Evolutionary conservation across 1,139 yeast genomes (phyloP), one percentile per base, ranked within the genome.

Genomic region (Taphrina confusa): DNA sequence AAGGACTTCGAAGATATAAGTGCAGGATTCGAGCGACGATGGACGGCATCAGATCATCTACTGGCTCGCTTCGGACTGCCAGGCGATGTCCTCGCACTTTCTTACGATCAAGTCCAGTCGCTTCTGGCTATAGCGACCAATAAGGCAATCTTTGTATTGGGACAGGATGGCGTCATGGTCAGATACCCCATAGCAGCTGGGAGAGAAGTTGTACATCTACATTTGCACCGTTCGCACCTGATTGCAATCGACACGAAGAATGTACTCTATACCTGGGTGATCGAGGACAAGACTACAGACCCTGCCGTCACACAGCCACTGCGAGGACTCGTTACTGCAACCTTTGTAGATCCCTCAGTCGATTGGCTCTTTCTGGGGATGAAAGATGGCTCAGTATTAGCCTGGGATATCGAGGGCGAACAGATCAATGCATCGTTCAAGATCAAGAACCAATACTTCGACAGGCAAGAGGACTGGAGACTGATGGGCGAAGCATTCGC

Each of bases 41-140:
- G 25, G 18, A 16, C 49, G 23, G 28, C 40, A 16, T 18, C 18
- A 6, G 28, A 36, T 39, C 78, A 72, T 68, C 79, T 54, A 8
- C 25, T 54, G 11, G 78, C 77, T 33, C 71, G 78, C 28, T 82
- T 80, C 68, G 91, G 91, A 1, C 68, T 84, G 46, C 72, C 76
- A 22, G 88, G 89, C 1, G 75, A 72, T 16, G 80, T 87, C 2
- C 74, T 81, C 25, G 82, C 87, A 0, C 73, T 84, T 45, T 95
- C 95, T 0, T 87, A 78, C 71, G 97, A 92, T 71, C 95, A 95
- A 1, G 84, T 88, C 0, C 98, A 92, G 70, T 83, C 95, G 54
- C 77, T 92, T 45, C 72, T 90, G 66, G 97, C 97, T 0, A 75
- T 89, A 0, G 85, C 94, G 2, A 89, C 96, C 0, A 82, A 78